phyloP scores from a whole-genome alignment of 441 rosid genomes.

The Eruca vesicaria region DNA sequence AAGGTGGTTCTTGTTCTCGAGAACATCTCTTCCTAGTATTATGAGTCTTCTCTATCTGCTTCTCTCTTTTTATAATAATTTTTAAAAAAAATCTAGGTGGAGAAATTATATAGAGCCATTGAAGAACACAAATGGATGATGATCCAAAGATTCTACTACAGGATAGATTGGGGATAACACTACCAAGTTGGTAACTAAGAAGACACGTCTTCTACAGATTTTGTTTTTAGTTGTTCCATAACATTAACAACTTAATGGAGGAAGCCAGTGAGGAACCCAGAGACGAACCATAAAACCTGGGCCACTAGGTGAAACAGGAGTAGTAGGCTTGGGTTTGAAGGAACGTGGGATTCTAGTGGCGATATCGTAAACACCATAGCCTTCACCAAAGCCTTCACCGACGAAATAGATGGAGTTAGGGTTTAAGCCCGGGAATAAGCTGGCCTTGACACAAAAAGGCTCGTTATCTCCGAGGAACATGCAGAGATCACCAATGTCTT shows the following conservation, averaged over 20 bases:
- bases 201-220: background rate
- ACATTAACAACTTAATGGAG: background rate
- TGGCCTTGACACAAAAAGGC: constrained; percentile 19
- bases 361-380: constrained; percentile 11
- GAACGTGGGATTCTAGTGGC: constrained; percentile 21
- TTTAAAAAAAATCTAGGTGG: too few species aligned
- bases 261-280: constrained; percentile 17
- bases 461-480: constrained; percentile 25
- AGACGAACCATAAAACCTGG: background rate
- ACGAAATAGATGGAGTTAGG: constrained; percentile 14
- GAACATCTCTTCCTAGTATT: too few species aligned
- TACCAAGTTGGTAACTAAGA: background rate
- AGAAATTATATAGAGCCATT: background rate
- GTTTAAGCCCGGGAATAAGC: constrained; percentile 21
- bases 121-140: background rate
- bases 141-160: background rate
- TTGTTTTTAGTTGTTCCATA: background rate
- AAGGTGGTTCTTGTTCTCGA: too few species aligned
- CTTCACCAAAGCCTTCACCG: background rate
- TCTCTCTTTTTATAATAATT: too few species aligned
- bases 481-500: constrained; percentile 27
- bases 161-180: background rate
- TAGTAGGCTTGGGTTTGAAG: constrained; percentile 4
- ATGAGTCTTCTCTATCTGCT: too few species aligned
- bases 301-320: background rate